Evolutionary conservation across 192 early-diverging fungal genomes (phyloP).

Genomic region (Rhizophagus sp.): DNA sequence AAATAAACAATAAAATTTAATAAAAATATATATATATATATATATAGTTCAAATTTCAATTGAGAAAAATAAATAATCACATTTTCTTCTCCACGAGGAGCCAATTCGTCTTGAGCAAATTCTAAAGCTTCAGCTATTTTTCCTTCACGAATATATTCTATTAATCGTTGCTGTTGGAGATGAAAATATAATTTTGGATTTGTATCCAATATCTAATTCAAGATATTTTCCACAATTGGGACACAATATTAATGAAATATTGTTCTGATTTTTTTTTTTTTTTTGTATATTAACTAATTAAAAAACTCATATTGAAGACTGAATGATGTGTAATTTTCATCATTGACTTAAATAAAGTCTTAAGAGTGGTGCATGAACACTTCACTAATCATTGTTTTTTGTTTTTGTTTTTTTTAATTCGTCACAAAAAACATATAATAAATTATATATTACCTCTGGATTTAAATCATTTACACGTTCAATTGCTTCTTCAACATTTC

Average conservation of each 20-base stretch:
- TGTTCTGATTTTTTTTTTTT: not conserved
- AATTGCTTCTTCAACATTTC: slow-evolving; percentile 91
- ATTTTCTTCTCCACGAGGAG: slow-evolving; percentile 96
- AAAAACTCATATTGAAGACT: slow-evolving; percentile 34
- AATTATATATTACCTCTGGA: slow-evolving; percentile 74
- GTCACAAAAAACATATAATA: not conserved
- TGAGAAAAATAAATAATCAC: slow-evolving; percentile 37
- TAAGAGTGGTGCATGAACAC: slow-evolving; percentile 32
- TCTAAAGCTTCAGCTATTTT: slow-evolving; percentile 80
- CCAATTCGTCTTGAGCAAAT: slow-evolving; percentile 97
- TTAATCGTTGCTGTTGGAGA: slow-evolving; percentile 94
- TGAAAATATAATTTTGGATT: slow-evolving; percentile 95
- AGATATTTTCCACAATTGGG: slow-evolving; percentile 4
- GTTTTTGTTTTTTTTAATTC: slow-evolving; percentile 3
- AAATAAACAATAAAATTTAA: slow-evolving; percentile 22
- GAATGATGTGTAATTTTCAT: slow-evolving; percentile 19
- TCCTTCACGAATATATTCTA: slow-evolving; percentile 90
- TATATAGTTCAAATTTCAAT: not conserved
- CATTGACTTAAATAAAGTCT: slow-evolving; percentile 9
- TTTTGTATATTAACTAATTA: not conserved
- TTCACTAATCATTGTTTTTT: slow-evolving; percentile 24
- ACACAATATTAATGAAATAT: slow-evolving; percentile 29
- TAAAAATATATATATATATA: not conserved
- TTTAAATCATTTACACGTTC: slow-evolving; percentile 98
- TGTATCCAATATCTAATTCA: slow-evolving; percentile 82